Evolutionary conservation across 139 green algal genomes (phyloP).

Genomic region (Limnomonas spitsbergensis): DNA sequence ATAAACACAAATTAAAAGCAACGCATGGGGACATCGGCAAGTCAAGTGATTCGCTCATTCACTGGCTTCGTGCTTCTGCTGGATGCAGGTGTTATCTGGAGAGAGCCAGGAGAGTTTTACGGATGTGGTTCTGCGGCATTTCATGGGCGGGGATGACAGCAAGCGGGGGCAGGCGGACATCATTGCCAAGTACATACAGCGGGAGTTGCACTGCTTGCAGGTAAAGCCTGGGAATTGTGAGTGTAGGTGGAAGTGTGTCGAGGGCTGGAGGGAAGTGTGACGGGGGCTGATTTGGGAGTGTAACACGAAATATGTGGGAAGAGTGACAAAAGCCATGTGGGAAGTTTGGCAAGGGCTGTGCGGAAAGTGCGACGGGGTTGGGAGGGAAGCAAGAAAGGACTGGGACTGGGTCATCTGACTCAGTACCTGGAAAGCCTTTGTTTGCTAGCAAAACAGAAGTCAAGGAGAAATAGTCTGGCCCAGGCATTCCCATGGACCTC

Average conservation of each 20-base stretch:
- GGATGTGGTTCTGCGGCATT: constrained; percentile 31
- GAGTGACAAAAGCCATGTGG: neutral
- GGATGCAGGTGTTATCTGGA: constrained; percentile 8
- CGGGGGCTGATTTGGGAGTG: neutral
- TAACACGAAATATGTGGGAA: neutral
- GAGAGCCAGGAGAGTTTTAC: constrained; percentile 18
- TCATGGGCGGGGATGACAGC: constrained; percentile 33
- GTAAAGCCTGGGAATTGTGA: neutral
- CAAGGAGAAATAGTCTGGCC: no score
- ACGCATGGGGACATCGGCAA: no score
- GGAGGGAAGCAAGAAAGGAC: no score
- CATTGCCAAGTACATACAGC: constrained; percentile 38
- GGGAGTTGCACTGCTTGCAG: constrained; percentile 46
- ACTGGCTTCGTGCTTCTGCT: no score
- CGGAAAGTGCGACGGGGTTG: neutral
- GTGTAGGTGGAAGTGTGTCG: neutral
- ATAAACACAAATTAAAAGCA: no score
- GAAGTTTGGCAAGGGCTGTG: neutral
- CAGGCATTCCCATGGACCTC: no score
- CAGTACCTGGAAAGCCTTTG: no score
- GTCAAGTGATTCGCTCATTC: no score
- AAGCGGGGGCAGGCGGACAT: constrained; percentile 30
- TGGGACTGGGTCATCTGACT: no score
- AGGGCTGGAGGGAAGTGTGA: neutral
- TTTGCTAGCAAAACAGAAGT: no score